phyloP scores from a whole-genome alignment of 345 rosid species.

The Lagerstroemia speciosa region DNA sequence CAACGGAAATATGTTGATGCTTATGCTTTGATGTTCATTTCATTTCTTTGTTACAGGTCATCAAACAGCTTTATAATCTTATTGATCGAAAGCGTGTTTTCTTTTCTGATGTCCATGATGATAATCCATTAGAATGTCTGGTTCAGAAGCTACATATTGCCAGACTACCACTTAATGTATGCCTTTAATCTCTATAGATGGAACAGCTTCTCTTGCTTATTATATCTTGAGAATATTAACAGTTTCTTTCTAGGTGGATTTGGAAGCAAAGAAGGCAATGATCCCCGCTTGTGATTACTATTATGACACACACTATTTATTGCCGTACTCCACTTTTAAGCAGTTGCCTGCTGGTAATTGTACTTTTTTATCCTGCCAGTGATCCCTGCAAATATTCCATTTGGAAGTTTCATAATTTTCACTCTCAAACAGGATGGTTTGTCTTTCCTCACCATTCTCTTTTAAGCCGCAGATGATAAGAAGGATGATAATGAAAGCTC shows the following conservation, averaged over 20 bases:
- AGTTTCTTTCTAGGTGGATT: slow-evolving; percentile 30
- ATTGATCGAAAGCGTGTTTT: slow-evolving; percentile 48
- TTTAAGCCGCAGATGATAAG: slow-evolving; percentile 19
- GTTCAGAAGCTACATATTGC: slow-evolving; percentile 36
- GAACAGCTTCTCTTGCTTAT: not conserved
- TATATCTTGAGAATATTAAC: slow-evolving; percentile 2
- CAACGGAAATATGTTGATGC: too few species aligned
- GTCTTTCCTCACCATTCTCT: not conserved
- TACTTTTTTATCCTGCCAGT: not conserved
- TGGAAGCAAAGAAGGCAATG: slow-evolving; percentile 16
- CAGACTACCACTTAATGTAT: slow-evolving; percentile 34
- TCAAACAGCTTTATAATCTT: slow-evolving; percentile 16
- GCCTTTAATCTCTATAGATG: slow-evolving; percentile 2
- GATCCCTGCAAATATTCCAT: not conserved
- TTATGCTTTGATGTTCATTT: not conserved
- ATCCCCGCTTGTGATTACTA: slow-evolving; percentile 37
- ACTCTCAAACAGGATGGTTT: not conserved
- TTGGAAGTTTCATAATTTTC: not conserved
- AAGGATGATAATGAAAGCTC: slow-evolving; percentile 29
- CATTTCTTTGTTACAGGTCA: slow-evolving; percentile 28
- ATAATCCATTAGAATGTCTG: slow-evolving; percentile 44
- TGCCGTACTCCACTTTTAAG: slow-evolving; percentile 46
- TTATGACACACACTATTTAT: slow-evolving; percentile 45
- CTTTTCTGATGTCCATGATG: slow-evolving; percentile 42
- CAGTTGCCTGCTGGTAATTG: slow-evolving; percentile 32